Conservation (phyloP, 208 protist species). For the Crithidia fasciculata region DNA sequence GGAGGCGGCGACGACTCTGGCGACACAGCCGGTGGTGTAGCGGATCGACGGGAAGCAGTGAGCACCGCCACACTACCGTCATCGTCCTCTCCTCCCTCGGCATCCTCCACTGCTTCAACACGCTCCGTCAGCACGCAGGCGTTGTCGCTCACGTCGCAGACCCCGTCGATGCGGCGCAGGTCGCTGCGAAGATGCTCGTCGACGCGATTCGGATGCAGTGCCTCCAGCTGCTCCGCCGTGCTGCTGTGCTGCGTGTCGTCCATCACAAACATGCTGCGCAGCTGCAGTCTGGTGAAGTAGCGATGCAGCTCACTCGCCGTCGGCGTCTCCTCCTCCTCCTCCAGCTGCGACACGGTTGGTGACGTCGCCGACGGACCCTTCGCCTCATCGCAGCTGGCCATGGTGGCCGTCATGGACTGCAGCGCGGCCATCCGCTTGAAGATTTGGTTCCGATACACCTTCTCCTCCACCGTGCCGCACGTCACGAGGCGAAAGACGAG, state of each 20-base stretch:
- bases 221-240: constrained; percentile 72
- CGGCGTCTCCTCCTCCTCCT: constrained; percentile 2
- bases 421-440: constrained; percentile 93
- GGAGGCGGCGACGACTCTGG: background rate
- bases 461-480: constrained; percentile 97
- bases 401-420: constrained; percentile 38
- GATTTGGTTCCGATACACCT: constrained; percentile 98
- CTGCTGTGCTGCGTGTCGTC: constrained; percentile 52
- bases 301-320: constrained; percentile 45
- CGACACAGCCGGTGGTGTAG: background rate
- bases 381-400: background rate
- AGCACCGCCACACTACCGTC: background rate
- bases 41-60: background rate
- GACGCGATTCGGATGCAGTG: constrained; percentile 60
- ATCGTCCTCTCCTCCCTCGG: constrained; percentile 1
- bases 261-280: constrained; percentile 82
- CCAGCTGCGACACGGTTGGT: background rate
- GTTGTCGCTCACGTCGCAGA: constrained; percentile 80
- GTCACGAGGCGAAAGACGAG: constrained; percentile 95
- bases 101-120: constrained; percentile 15
- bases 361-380: background rate
- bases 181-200: constrained; percentile 15
- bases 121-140: constrained; percentile 56
- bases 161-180: constrained; percentile 31
- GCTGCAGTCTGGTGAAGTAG: constrained; percentile 87